Conservation (phyloP, 805 yeast species). For the Suhomyces pyralidae region DNA sequence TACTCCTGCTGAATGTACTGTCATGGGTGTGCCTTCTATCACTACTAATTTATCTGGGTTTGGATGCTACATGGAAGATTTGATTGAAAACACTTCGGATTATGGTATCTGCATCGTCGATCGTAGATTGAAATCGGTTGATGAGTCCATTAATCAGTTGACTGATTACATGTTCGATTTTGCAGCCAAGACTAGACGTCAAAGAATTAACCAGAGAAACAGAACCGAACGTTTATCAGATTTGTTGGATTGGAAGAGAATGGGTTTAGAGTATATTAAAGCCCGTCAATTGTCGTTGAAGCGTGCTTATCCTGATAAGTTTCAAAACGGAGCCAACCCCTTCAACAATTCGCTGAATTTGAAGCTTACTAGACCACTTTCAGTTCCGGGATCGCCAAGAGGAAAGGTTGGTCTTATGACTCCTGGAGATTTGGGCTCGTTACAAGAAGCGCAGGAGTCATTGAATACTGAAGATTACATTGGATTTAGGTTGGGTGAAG, state of each 20-base stretch:
- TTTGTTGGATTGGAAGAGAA: constrained; percentile 93
- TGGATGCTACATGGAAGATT: constrained; percentile 98
- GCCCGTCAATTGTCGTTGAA: constrained; percentile 90
- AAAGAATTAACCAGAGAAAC: constrained; percentile 95
- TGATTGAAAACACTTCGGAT: constrained; percentile 89
- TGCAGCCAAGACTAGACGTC: constrained; percentile 86
- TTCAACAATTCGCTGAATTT: constrained; percentile 45
- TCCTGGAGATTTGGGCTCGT: constrained; percentile 96
- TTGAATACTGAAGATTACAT: constrained; percentile 75
- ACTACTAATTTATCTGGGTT: constrained; percentile 95
- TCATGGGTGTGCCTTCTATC: constrained; percentile 98
- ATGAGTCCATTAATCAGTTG: constrained; percentile 89
- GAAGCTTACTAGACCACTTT: constrained; percentile 85
- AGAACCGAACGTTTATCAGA: constrained; percentile 94
- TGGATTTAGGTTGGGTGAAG: constrained; percentile 47
- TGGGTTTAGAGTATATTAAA: constrained; percentile 95
- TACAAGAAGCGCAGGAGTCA: constrained; percentile 81
- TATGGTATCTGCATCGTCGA: constrained; percentile 97
- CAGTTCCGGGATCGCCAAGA: constrained; percentile 97
- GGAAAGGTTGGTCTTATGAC: constrained; percentile 79
- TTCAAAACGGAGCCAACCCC: constrained; percentile 50
- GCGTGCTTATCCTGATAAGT: constrained; percentile 89
- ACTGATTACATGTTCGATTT: constrained; percentile 88
- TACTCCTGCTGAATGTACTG: constrained; percentile 99
- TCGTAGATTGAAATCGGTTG: constrained; percentile 86